Evolutionary conservation across 1,284 basidiomycete genomes (phyloP).

Genomic region (Fomitopsis pinicola): DNA sequence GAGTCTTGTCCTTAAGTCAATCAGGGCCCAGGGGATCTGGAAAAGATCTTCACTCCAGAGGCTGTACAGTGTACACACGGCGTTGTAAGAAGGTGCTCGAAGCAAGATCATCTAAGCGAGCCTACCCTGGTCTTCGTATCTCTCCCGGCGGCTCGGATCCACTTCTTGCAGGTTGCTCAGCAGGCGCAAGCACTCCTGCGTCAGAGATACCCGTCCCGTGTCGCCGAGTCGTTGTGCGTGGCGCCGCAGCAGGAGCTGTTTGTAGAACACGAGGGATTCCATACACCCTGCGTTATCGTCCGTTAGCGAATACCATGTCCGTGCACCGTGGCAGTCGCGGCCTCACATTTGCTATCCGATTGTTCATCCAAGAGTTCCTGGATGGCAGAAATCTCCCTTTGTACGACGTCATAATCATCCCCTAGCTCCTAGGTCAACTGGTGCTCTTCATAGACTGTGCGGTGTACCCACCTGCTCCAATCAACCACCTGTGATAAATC

Average conservation of each 20-base stretch:
- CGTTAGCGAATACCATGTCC: too few species aligned
- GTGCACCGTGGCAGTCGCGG: neutral
- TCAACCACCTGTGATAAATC: slow-evolving; percentile 97
- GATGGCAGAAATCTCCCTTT: slow-evolving; percentile 80
- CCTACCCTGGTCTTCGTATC: slow-evolving; percentile 66
- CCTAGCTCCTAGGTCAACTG: slow-evolving; percentile 28
- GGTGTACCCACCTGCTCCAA: slow-evolving; percentile 59
- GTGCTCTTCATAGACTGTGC: neutral
- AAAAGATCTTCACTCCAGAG: neutral
- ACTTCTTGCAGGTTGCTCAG: slow-evolving; percentile 49
- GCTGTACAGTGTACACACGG: neutral
- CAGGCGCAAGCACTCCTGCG: slow-evolving; percentile 46
- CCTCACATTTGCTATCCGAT: slow-evolving; percentile 89
- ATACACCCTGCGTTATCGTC: slow-evolving; percentile 70
- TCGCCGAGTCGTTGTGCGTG: slow-evolving; percentile 20
- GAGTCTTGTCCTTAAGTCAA: neutral
- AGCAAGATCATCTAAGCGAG: neutral
- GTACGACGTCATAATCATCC: slow-evolving; percentile 50
- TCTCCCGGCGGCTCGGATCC: slow-evolving; percentile 53
- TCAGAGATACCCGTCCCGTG: slow-evolving; percentile 35
- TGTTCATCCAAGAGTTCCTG: slow-evolving; percentile 87
- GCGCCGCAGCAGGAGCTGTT: slow-evolving; percentile 51
- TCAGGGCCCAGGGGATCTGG: neutral
- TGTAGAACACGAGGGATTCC: slow-evolving; percentile 87
- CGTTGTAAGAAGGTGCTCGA: neutral